Base-by-base conservation (phyloP, 2,329 filamentous ascomycete genomes). In the Ophiostoma montium region DNA sequence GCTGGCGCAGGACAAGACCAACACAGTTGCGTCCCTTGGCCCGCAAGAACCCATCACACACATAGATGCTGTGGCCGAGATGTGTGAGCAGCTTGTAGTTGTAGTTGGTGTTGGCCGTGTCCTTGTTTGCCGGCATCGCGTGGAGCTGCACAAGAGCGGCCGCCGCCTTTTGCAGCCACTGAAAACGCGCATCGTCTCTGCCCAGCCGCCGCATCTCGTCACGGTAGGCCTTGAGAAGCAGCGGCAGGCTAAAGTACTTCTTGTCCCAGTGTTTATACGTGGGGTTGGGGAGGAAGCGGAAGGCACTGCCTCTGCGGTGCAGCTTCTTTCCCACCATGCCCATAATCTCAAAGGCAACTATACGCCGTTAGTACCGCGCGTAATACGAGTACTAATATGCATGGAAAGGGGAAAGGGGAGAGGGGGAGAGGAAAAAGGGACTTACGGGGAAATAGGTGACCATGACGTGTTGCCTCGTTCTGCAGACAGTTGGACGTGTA, bases 261-360 rank as follows among this genome's bases (percentile, higher is more conserved):
- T 66, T 72, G 50, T 76, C 68, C 74, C 74, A 78, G n/a, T 60
- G 61, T 48, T 72, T 71, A 1, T 67, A 63, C 0, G 75, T 78
- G 0, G 75, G 75, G 52, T 79, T 79, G 0, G 75, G 75, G 1
- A 79, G 63, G 58, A 70, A 69, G 2, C 72, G 72, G 53, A 72
- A 78, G 50, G 63, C 66, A 45, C 65, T 75, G 42, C 70, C 60
- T 6, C 63, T 62, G 19, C 76, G 69, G 47, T 75, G 71, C 19
- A 76, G 63, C 0, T 67, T 68, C 23, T 67, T 65, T 41, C 68
- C 67, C 1, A 78, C 60, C 75, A 79, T 78, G n/a, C 74, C 75
- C 2, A 76, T 58, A 0, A 79, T 65, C 56, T 79, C 75, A 46
- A 78, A 78, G 0, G 72, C 67, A 1, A 79, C 74, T 76, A 23